phyloP scores from a whole-genome alignment of 768 basidiomycete species.

The Holtermannia corniformis region DNA sequence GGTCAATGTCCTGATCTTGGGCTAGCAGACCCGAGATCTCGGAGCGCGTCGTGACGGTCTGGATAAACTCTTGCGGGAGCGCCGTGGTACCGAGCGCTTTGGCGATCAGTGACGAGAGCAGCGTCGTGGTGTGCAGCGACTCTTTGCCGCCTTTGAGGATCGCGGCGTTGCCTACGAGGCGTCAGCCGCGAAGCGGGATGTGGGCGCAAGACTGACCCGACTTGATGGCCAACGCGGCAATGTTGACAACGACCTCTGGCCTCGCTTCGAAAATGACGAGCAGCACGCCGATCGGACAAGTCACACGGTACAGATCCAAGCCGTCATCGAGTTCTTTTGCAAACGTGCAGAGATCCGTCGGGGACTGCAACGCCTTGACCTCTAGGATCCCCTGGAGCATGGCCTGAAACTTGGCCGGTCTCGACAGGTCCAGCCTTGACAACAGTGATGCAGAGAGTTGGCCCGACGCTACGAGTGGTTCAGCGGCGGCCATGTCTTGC shows the following conservation, averaged over 20 bases:
- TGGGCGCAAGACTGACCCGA: conserved; percentile 57
- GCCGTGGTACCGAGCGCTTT: conserved; percentile 62
- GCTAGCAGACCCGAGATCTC: conserved; percentile 80
- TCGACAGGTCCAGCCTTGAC: conserved; percentile 69
- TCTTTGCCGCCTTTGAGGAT: conserved; percentile 98
- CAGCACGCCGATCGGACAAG: conserved; percentile 92
- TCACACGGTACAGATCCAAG: conserved; percentile 82
- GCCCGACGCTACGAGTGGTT: conserved; percentile 67
- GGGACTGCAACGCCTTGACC: conserved; percentile 75
- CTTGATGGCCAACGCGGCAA: conserved; percentile 90
- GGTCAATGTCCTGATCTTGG: conserved; percentile 85
- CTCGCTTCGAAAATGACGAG: conserved; percentile 95
- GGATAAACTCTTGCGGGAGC: conserved; percentile 72
- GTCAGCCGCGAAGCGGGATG: background rate
- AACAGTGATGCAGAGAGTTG: conserved; percentile 72
- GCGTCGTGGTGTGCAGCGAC: conserved; percentile 65
- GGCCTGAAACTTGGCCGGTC: conserved; percentile 76
- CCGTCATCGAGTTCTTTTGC: conserved; percentile 79
- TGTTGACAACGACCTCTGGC: conserved; percentile 96
- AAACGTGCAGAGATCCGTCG: conserved; percentile 76
- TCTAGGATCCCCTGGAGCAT: conserved; percentile 86
- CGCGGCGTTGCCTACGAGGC: conserved; percentile 72
- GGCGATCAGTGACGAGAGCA: conserved; percentile 72
- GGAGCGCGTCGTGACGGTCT: conserved; percentile 79
- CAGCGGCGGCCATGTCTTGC: conserved; percentile 70